Conservation (phyloP, 441 rosid species). For the Rhodomyrtus psidioides region DNA sequence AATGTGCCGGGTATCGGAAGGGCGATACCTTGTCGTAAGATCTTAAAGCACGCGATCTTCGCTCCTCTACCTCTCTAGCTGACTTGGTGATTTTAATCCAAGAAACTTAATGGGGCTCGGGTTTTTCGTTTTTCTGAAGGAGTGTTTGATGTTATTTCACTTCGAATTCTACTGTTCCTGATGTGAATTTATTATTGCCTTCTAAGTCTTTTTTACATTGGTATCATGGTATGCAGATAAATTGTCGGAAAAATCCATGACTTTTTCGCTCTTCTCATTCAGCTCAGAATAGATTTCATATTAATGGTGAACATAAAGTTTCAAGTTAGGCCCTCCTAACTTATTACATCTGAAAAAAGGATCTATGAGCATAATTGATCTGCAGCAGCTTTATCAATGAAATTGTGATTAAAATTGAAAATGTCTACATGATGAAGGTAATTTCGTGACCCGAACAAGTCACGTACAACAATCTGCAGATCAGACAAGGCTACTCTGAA, state of each 20-base stretch:
- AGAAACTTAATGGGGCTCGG: not conserved
- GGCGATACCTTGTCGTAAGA: not conserved
- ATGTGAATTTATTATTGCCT: not conserved
- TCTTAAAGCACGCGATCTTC: not conserved
- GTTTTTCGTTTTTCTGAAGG: not conserved
- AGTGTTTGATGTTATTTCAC: not conserved
- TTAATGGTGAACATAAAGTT: not conserved
- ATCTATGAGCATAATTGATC: not conserved
- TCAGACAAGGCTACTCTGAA: not conserved
- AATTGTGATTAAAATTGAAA: not conserved
- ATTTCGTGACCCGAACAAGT: not conserved
- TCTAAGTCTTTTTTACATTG: not conserved
- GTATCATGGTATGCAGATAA: not conserved
- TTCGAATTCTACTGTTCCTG: not conserved
- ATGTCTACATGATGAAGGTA: not conserved
- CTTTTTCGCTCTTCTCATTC: not conserved
- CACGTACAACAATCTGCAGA: not conserved
- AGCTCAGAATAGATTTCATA: not conserved
- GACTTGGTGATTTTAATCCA: not conserved
- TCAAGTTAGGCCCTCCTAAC: not conserved
- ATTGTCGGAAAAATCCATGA: not conserved
- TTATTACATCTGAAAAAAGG: not conserved
- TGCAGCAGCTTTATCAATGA: not conserved
- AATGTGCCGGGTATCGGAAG: not conserved
- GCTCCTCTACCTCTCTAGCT: not conserved